Evolutionary conservation across 139 green algal genomes (phyloP).

Genomic region (Tetraselmis chui): DNA sequence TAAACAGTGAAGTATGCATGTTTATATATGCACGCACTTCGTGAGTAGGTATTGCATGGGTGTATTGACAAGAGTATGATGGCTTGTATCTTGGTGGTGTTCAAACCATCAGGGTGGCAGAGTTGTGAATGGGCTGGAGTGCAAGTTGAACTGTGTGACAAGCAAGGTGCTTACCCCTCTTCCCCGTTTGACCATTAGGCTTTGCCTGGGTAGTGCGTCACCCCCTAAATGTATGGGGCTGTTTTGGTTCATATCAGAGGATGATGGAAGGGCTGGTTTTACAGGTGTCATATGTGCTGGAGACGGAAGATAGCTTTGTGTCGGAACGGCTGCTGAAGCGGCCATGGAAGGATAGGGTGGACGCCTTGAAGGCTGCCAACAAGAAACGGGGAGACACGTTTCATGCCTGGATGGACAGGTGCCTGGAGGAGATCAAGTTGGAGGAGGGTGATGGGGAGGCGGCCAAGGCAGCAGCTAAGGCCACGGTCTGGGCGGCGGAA

Average conservation of each 20-base stretch:
- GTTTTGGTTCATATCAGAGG: background rate
- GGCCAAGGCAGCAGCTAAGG: no score
- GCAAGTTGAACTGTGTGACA: constrained; percentile 76
- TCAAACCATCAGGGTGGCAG: constrained; percentile 18
- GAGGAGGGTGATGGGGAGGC: background rate
- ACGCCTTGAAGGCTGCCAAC: background rate
- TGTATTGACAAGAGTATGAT: no score
- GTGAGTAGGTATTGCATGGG: no score
- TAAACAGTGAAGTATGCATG: no score
- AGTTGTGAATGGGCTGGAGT: constrained; percentile 86
- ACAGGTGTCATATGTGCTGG: constrained; percentile 87
- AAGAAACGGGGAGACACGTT: constrained; percentile 14
- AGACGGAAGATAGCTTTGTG: constrained; percentile 75
- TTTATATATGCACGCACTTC: no score
- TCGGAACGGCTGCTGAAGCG: constrained; percentile 43
- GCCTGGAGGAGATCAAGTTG: background rate
- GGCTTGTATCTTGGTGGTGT: background rate
- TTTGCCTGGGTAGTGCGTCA: background rate
- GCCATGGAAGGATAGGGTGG: background rate
- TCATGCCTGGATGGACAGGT: constrained; percentile 14
- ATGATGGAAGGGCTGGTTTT: background rate
- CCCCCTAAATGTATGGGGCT: background rate
- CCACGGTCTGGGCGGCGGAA: no score
- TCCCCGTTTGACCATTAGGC: background rate
- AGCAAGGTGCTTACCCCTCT: constrained; percentile 37